Evolutionary conservation across 2,329 filamentous ascomycete species (phyloP).

Genomic region (Calonectria montana): DNA sequence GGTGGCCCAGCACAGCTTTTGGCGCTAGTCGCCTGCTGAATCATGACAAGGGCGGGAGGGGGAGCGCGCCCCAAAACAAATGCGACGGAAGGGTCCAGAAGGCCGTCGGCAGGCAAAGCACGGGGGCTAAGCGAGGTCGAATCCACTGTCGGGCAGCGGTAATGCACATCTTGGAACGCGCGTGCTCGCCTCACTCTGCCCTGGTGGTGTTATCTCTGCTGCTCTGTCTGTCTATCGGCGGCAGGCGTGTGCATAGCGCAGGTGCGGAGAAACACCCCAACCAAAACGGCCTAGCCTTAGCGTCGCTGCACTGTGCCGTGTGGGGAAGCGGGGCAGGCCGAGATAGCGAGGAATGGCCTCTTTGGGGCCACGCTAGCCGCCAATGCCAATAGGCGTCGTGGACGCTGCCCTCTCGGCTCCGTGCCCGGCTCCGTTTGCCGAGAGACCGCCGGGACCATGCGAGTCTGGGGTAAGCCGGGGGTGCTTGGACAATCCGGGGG

Average conservation of each 20-base stretch:
- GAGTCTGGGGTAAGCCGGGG: neutral
- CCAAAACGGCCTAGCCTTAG: conserved; percentile 4
- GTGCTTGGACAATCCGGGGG: neutral
- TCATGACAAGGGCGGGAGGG: too few species aligned
- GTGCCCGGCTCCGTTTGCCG: conserved; percentile 7
- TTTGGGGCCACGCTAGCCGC: neutral
- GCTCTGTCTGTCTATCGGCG: neutral
- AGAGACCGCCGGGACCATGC: neutral
- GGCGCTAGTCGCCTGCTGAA: neutral
- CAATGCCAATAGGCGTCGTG: too few species aligned
- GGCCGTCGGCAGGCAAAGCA: neutral
- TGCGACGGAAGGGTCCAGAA: neutral
- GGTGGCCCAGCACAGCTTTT: neutral
- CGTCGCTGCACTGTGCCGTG: neutral
- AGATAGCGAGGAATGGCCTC: neutral
- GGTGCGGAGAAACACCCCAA: neutral
- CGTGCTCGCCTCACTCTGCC: neutral
- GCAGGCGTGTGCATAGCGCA: neutral
- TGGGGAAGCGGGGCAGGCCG: conserved; percentile 5
- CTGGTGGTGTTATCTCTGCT: neutral
- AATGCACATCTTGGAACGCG: neutral
- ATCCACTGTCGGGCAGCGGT: neutral
- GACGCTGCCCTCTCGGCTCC: neutral
- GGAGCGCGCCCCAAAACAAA: neutral
- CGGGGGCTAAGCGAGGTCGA: neutral